These are phyloP conservation scores for Calonectria pseudoturangicola DNA, from an alignment of 2,329 filamentous ascomycete genomes.

Conservation along the genomic window DNA sequence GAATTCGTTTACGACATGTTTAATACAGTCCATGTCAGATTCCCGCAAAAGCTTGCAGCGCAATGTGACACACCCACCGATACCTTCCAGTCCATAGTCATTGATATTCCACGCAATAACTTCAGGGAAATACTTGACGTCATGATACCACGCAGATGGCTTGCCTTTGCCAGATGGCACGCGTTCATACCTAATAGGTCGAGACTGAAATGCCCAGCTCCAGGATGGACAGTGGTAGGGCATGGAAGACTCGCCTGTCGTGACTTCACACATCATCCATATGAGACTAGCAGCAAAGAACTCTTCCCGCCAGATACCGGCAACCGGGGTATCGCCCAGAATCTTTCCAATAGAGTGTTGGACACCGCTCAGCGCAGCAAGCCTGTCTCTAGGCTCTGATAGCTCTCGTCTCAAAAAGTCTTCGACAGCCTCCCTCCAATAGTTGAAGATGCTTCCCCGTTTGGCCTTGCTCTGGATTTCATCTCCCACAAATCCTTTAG, in stretches of 20 bases:
- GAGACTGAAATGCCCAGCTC: background rate
- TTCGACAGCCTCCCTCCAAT: background rate
- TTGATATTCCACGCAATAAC: background rate
- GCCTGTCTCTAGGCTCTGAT: background rate
- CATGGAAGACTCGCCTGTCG: background rate
- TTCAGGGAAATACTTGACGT: background rate
- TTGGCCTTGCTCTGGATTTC: background rate
- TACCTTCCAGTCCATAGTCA: background rate
- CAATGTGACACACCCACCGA: background rate
- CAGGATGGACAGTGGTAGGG: background rate
- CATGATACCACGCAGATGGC: background rate
- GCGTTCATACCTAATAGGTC: background rate
- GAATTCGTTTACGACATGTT: background rate
- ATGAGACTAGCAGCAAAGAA: background rate
- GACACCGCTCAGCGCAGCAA: background rate
- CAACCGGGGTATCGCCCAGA: background rate
- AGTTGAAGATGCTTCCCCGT: background rate
- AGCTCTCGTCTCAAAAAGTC: background rate
- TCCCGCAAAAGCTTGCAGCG: background rate
- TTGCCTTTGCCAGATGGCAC: background rate
- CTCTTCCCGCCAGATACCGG: background rate
- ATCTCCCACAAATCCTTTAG: background rate
- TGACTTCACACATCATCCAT: background rate
- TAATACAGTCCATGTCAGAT: background rate
- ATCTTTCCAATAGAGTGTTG: background rate